These are phyloP conservation scores for Scopulariopsis brevicaulis DNA, from an alignment of 2,329 filamentous ascomycete genomes.

Conservation along the genomic window DNA sequence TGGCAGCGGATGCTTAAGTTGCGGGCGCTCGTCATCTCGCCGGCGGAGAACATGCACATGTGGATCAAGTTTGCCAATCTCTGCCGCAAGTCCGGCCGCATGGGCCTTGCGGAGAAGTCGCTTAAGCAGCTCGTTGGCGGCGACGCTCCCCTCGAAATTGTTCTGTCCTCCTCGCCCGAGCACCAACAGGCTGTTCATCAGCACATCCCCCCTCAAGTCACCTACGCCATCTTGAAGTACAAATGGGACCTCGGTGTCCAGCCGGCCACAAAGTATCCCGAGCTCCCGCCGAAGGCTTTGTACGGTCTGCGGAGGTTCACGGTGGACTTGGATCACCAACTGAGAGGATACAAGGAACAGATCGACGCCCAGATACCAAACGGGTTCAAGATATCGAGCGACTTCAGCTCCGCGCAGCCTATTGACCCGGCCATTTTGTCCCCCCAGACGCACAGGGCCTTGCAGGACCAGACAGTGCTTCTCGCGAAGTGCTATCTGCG, in stretches of 20 bases:
- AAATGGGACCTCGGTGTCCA: conserved; percentile 81
- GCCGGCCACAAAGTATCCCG: conserved; percentile 24
- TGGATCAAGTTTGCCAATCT: conserved; percentile 99
- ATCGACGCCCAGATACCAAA: conserved; percentile 32
- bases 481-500: conserved; percentile 93
- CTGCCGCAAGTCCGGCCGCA: conserved; percentile 89
- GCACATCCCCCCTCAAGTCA: conserved; percentile 61
- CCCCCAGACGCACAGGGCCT: conserved; percentile 36
- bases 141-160: conserved; percentile 48
- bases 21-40: conserved; percentile 80
- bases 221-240: conserved; percentile 95
- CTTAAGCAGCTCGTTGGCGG: conserved; percentile 79
- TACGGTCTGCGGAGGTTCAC: conserved; percentile 51
- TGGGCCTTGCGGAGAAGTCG: conserved; percentile 91
- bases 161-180: conserved; percentile 45
- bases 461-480: conserved; percentile 54
- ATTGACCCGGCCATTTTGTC: conserved; percentile 32
- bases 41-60: conserved; percentile 94
- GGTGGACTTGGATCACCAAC: conserved; percentile 41
- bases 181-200: conserved; percentile 13
- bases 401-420: conserved; percentile 38
- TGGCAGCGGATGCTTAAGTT: conserved; percentile 98
- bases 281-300: conserved; percentile 41
- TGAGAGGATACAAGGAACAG: conserved; percentile 41
- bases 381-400: conserved; percentile 29